phyloP scores from a whole-genome alignment of 179 eudicot species.

The Amaranthus tricolor region DNA sequence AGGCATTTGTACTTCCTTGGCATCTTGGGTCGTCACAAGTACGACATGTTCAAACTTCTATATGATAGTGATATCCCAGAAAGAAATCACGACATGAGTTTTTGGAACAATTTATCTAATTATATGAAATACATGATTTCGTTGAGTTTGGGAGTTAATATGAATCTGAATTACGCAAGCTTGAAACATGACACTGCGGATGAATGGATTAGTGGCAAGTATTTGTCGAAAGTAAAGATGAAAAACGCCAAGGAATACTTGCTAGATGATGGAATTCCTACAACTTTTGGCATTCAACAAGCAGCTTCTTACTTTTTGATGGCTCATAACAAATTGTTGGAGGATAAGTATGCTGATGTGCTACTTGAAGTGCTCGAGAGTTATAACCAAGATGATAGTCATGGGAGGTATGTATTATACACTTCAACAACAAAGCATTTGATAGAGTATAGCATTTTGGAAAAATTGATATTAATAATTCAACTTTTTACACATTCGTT shows the following conservation, averaged over 20 bases:
- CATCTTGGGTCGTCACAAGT: conserved; percentile 5
- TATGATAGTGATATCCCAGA: background rate
- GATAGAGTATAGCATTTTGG: too few relatives aligned
- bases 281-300: background rate
- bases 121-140: background rate
- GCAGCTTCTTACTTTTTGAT: background rate
- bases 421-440: too few relatives aligned
- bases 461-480: too few relatives aligned
- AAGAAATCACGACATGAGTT: background rate
- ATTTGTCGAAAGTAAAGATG: background rate
- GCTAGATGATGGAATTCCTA: background rate
- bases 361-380: background rate
- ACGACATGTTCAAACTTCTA: conserved; percentile 13
- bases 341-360: background rate
- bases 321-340: background rate
- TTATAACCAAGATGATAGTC: background rate
- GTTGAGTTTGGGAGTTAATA: background rate
- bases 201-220: background rate
- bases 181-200: background rate
- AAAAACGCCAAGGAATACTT: background rate
- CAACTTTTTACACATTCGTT: too few relatives aligned
- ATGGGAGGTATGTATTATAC: too few relatives aligned
- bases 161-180: background rate
- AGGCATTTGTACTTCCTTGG: conserved; percentile 14
- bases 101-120: background rate